Evolutionary conservation across 805 yeast genomes (phyloP), one percentile per base, ranked within the genome.

Genomic region (Zygosaccharomyces bailii): DNA sequence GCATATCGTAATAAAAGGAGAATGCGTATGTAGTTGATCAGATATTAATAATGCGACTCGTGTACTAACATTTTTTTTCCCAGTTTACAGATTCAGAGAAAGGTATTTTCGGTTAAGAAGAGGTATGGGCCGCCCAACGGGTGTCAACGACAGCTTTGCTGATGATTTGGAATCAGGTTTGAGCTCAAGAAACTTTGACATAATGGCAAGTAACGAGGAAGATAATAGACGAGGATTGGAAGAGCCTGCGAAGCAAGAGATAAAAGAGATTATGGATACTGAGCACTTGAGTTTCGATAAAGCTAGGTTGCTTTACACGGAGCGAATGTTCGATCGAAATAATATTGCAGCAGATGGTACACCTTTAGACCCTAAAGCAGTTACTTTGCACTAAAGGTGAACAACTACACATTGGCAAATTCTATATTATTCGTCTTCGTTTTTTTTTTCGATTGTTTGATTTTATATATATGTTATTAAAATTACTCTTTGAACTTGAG

Each of bases 221-320:
- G 95, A 86, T 55, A 32, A 67, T 1, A 73, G 95, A 43, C 55
- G 64, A n/a, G 93, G 93, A 0, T 67, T 86, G 27, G 80, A 78
- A 57, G 78, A 70, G 31, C 56, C 46, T 4, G 76, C 85, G 1
- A 82, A 80, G 60, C 54, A 55, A 13, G 73, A 67, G 43, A 77
- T 86, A 2, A 67, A 69, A 45, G 49, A 61, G 21, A 67, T 84
- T 5, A 86, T 86, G 93, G 57, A 69, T 5, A 56, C 60, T 4
- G 65, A 74, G 40, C 59, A 68, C 27, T 49, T 84, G 21, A 55
- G 75, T 1, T 86, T 86, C 58, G 95, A 86, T 59, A 78, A 78
- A 33, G 95, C 95, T 1, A 69, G 95, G 48, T 60, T 76, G 3
- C 55, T 70, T 43, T 81, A 75, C 56, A 73, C 78, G 4, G 69